Conservation (phyloP, 2,329 filamentous ascomycete genomes). For the Trichoderma atroviride region DNA sequence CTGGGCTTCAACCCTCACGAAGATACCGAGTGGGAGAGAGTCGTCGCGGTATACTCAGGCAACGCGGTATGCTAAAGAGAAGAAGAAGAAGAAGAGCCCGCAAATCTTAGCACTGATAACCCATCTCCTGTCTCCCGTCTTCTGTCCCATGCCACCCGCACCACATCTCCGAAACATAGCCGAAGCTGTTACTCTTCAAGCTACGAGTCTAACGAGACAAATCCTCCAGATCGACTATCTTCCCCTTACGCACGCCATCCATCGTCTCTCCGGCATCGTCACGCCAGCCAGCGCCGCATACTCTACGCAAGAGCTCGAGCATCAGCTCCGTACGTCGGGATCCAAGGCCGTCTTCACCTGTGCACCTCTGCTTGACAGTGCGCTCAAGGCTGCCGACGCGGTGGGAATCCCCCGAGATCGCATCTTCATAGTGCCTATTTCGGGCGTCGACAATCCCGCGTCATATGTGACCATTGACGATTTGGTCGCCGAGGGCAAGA, state of each 20-base stretch:
- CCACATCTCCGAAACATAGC: not conserved
- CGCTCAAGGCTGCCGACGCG: conserved; percentile 65
- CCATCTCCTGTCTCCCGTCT: not conserved
- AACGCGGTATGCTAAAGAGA: conserved; percentile 65
- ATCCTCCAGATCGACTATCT: conserved; percentile 68
- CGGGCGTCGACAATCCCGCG: conserved; percentile 54
- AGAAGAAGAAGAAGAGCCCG: not conserved
- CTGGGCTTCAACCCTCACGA: conserved; percentile 71
- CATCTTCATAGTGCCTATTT: conserved; percentile 71
- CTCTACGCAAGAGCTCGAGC: conserved; percentile 67
- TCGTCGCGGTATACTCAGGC: conserved; percentile 74
- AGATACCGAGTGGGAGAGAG: conserved; percentile 80
- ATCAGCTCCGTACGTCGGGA: conserved; percentile 70
- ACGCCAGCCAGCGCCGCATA: conserved; percentile 78
- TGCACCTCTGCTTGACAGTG: conserved; percentile 63
- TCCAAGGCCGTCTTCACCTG: conserved; percentile 75
- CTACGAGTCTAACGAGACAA: not conserved
- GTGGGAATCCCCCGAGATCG: conserved; percentile 64
- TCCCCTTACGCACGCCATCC: conserved; percentile 71
- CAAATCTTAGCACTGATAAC: not conserved
- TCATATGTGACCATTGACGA: conserved; percentile 68
- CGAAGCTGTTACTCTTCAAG: not conserved
- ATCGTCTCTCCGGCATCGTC: conserved; percentile 72
- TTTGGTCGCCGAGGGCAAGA: conserved; percentile 62
- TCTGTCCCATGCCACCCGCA: not conserved